These are phyloP conservation scores for Flaveria bidentis DNA, from an alignment of 129 eudicot genomes.

Conservation along the genomic window DNA sequence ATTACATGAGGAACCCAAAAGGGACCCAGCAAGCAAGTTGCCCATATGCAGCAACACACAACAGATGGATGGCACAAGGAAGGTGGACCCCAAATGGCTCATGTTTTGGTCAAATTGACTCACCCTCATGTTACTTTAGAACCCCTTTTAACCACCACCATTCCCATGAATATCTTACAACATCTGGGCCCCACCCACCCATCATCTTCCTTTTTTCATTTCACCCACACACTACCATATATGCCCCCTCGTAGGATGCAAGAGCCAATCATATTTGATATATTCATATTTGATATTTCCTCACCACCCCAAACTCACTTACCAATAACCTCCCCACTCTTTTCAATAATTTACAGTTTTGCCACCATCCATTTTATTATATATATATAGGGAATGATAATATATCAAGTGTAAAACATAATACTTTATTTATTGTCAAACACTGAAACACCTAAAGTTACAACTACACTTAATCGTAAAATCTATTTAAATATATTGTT, in stretches of 20 bases:
- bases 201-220: neutral
- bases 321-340: neutral
- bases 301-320: neutral
- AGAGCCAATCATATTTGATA: conserved; percentile 33
- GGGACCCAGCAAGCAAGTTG: conserved; percentile 29
- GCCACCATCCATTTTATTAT: neutral
- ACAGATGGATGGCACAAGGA: conserved; percentile 48
- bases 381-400: too few relatives aligned
- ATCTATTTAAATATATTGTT: too few relatives aligned
- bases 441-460: too few relatives aligned
- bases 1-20: neutral
- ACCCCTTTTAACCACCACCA: conserved; percentile 19
- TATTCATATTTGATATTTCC: neutral
- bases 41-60: conserved; percentile 53
- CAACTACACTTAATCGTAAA: too few relatives aligned
- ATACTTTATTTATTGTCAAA: too few relatives aligned
- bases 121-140: conserved; percentile 15
- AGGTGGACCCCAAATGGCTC: conserved; percentile 22
- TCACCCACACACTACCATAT: neutral
- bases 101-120: conserved; percentile 35
- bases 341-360: neutral
- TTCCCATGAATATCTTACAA: conserved; percentile 26
- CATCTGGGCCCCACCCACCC: conserved; percentile 27
- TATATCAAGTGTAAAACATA: too few relatives aligned
- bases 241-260: conserved; percentile 41